These are phyloP conservation scores for Sodiomyces alkalinus DNA, from an alignment of 2,329 filamentous ascomycete genomes.

Conservation along the genomic window DNA sequence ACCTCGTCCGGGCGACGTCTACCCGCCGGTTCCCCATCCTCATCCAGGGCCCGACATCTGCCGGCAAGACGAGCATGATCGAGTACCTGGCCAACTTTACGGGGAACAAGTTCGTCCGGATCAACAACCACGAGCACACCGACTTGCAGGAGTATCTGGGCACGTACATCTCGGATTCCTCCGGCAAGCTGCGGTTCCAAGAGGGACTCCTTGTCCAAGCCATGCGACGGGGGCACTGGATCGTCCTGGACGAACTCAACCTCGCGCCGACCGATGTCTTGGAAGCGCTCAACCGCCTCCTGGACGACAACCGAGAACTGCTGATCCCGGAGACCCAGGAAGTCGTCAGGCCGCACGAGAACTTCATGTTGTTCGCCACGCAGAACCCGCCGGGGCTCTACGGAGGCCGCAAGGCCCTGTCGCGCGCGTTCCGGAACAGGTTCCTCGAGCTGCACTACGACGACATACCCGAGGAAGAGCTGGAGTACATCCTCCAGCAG, in stretches of 20 bases:
- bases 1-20: slow-evolving; percentile 83
- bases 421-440: slow-evolving; percentile 87
- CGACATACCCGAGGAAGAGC: slow-evolving; percentile 88
- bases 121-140: slow-evolving; percentile 99
- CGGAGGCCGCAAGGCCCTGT: slow-evolving; percentile 83
- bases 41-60: slow-evolving; percentile 91
- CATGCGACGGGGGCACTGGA: slow-evolving; percentile 88
- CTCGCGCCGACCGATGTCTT: slow-evolving; percentile 92
- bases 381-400: slow-evolving; percentile 95
- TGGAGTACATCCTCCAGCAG: slow-evolving; percentile 81
- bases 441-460: slow-evolving; percentile 97
- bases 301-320: slow-evolving; percentile 93
- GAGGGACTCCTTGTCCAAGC: slow-evolving; percentile 90
- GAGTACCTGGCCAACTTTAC: slow-evolving; percentile 95
- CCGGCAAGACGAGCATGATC: slow-evolving; percentile 98
- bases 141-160: slow-evolving; percentile 96
- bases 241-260: slow-evolving; percentile 94
- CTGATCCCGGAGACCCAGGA: slow-evolving; percentile 95
- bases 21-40: slow-evolving; percentile 86
- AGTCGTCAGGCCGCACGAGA: slow-evolving; percentile 75
- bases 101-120: slow-evolving; percentile 91
- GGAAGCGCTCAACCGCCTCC: slow-evolving; percentile 83
- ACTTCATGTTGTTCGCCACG: slow-evolving; percentile 96
- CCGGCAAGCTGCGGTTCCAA: slow-evolving; percentile 79
- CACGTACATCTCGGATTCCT: slow-evolving; percentile 73